Evolutionary conservation across 2,329 filamentous ascomycete genomes (phyloP).

Genomic region (Aspergillus eucalypticola): DNA sequence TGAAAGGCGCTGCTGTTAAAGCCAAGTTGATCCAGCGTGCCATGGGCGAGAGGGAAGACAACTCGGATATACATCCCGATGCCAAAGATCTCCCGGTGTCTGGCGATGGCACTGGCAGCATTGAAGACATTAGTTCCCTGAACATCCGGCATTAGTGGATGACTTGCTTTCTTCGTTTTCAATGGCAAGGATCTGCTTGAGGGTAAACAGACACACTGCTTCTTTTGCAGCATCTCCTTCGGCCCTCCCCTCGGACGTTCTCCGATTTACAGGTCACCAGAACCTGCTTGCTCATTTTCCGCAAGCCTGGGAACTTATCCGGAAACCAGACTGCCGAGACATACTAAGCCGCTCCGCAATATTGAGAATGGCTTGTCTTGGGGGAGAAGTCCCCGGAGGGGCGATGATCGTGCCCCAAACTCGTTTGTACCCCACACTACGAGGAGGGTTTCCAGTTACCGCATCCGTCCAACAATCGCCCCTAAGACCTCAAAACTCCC

Average conservation of each 20-base stretch:
- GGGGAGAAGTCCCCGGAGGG: background rate
- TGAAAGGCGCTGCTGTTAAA: slow-evolving; percentile 82
- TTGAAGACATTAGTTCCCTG: slow-evolving; percentile 50
- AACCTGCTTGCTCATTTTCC: background rate
- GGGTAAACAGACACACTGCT: background rate
- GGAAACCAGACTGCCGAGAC: background rate
- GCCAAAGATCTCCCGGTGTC: slow-evolving; percentile 31
- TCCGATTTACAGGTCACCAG: background rate
- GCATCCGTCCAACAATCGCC: background rate
- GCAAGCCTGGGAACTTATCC: background rate
- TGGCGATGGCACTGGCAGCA: slow-evolving; percentile 45
- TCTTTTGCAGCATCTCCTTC: background rate
- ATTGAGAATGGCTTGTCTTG: background rate
- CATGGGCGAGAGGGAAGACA: slow-evolving; percentile 50
- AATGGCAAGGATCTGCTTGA: background rate
- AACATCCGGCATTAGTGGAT: slow-evolving; percentile 38
- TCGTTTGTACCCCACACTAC: slow-evolving; percentile 1
- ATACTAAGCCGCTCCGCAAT: background rate
- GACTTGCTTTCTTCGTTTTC: background rate
- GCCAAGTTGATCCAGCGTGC: slow-evolving; percentile 80
- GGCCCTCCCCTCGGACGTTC: background rate
- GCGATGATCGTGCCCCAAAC: background rate
- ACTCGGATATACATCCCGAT: slow-evolving; percentile 27
- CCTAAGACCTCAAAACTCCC: background rate
- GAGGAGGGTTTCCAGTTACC: background rate